Percentiles rank a stretch among this genome's conserved stretches.
Evolutionary conservation across 129 eudicot genomes (phyloP).

Genomic region (Oenanthe sinensis): DNA sequence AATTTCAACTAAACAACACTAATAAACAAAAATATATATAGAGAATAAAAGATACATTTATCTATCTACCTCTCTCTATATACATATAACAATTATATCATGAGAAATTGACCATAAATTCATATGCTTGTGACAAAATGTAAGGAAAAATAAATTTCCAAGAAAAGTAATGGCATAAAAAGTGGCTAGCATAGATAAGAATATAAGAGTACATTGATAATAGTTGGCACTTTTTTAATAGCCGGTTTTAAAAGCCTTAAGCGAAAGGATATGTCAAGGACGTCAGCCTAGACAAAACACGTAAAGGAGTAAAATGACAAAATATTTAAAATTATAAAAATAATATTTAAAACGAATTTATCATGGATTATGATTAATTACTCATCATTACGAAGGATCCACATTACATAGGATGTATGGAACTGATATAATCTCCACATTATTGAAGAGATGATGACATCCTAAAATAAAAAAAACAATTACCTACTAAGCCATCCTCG

Average conservation of each 20-base stretch:
- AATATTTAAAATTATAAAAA: too few relatives aligned
- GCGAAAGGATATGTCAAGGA: neutral
- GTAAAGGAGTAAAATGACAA: neutral
- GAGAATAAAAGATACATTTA: neutral
- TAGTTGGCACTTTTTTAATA: neutral
- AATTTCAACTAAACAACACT: neutral
- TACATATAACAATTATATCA: neutral
- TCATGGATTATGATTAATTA: neutral
- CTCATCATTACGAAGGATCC: neutral
- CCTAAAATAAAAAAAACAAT: too few relatives aligned
- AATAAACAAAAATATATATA: too few relatives aligned
- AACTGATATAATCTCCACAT: neutral
- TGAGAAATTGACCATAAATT: neutral
- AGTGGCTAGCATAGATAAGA: neutral
- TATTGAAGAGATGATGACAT: neutral
- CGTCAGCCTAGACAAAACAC: neutral
- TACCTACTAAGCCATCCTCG: neutral
- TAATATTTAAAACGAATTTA: neutral
- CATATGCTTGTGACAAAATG: neutral
- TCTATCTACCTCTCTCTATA: neutral
- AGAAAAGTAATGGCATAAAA: neutral
- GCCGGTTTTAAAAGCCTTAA: too few relatives aligned
- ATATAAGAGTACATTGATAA: neutral
- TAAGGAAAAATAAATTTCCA: neutral
- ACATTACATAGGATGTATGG: neutral